phyloP scores from a whole-genome alignment of 495 filamentous ascomycete genomes.

The Penicillium parvum region DNA sequence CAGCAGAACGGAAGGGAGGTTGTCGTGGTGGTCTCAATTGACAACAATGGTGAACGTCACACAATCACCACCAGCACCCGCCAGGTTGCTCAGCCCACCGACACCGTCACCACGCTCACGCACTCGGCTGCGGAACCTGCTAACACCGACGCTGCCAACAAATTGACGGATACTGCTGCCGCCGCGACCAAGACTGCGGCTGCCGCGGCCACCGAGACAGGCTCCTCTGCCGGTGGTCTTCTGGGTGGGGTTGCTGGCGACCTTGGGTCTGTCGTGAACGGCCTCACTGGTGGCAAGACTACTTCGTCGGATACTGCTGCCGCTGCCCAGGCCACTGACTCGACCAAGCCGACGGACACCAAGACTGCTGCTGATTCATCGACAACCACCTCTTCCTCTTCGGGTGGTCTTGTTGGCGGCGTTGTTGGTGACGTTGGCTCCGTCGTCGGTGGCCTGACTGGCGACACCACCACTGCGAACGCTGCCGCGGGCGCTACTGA shows the following conservation, averaged over 20 bases:
- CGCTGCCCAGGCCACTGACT: no score
- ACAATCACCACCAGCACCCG: conserved; percentile 17
- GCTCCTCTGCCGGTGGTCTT: not conserved
- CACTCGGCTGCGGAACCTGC: no score
- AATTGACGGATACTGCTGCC: not conserved
- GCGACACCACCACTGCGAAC: conserved; percentile 3
- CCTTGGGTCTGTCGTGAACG: not conserved
- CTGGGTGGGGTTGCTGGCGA: not conserved
- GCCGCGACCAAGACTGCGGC: conserved; percentile 1
- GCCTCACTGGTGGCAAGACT: conserved; percentile 2
- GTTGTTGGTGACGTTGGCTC: not conserved
- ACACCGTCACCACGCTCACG: conserved; percentile 9
- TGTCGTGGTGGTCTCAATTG: conserved; percentile 21
- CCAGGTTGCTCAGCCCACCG: conserved; percentile 17
- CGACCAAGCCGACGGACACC: no score
- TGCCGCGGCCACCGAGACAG: conserved; percentile 1
- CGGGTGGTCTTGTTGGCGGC: not conserved
- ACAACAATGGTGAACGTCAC: conserved; percentile 13
- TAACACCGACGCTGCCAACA: not conserved
- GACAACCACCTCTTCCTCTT: not conserved
- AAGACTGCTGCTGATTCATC: conserved; percentile 4
- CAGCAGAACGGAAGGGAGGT: conserved; percentile 18
- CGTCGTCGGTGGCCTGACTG: not conserved
- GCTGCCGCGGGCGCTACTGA: not conserved
- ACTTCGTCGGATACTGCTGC: not conserved